Percentiles rank a stretch among this genome's conserved stretches.
Evolutionary conservation across 768 basidiomycete species (phyloP).

Genomic region (Clitopilus hobsonii): DNA sequence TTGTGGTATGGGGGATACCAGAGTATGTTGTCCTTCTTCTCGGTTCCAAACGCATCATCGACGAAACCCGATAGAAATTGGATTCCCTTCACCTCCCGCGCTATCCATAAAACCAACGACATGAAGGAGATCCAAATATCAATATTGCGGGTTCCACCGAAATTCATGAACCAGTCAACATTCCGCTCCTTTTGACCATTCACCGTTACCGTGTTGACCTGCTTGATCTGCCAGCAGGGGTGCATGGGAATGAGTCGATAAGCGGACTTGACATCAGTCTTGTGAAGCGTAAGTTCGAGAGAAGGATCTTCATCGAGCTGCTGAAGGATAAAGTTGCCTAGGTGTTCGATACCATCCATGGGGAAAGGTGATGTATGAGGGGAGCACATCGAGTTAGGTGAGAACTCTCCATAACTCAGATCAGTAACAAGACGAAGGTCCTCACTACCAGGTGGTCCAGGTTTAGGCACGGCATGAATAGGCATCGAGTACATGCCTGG

Average conservation of each 20-base stretch:
- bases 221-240: conserved; percentile 35
- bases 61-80: conserved; percentile 21
- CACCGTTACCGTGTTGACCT: conserved; percentile 20
- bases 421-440: neutral
- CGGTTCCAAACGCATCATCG: conserved; percentile 26
- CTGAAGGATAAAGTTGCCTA: neutral
- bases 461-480: conserved; percentile 27
- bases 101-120: conserved; percentile 32
- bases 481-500: conserved; percentile 32
- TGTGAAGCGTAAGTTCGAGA: conserved; percentile 15
- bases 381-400: neutral
- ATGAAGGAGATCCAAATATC: conserved; percentile 17
- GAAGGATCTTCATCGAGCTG: neutral
- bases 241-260: conserved; percentile 28
- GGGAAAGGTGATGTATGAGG: neutral
- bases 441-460: neutral
- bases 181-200: conserved; percentile 10
- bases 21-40: conserved; percentile 10
- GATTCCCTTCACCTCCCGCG: conserved; percentile 13
- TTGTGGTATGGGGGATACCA: conserved; percentile 25
- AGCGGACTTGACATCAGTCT: conserved; percentile 35
- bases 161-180: conserved; percentile 19
- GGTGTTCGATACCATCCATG: neutral
- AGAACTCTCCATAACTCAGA: neutral
- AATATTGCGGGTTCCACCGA: conserved; percentile 16